Conservation (phyloP, 805 yeast species). For the Wickerhamomyces kurtzmanii region DNA sequence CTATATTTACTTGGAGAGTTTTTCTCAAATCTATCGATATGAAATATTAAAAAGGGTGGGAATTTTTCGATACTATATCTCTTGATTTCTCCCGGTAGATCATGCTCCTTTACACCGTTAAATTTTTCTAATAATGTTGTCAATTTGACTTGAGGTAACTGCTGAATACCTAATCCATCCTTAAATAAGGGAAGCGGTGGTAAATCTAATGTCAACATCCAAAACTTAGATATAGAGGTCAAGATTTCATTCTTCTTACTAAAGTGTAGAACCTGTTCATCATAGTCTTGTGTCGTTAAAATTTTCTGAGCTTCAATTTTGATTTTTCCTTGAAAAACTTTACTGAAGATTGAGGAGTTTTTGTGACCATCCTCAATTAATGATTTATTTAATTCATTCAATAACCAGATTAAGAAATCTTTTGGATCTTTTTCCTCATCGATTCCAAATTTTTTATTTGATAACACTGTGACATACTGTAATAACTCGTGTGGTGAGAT, state of each 20-base stretch:
- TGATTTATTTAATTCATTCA: conserved; percentile 33
- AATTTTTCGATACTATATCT: conserved; percentile 27
- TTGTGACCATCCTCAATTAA: conserved; percentile 9
- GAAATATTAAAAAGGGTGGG: conserved; percentile 48
- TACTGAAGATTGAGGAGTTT: conserved; percentile 19
- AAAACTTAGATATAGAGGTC: conserved; percentile 24
- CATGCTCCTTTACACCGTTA: conserved; percentile 21
- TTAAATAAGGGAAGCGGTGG: conserved; percentile 51
- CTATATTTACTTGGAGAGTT: conserved; percentile 27
- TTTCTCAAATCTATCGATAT: conserved; percentile 42
- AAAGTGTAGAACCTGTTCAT: conserved; percentile 7
- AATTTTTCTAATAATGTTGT: conserved; percentile 33
- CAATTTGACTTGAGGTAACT: conserved; percentile 43
- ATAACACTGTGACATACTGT: conserved; percentile 32
- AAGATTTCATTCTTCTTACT: conserved; percentile 12
- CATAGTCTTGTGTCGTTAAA: conserved; percentile 14
- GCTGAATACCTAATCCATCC: conserved; percentile 32
- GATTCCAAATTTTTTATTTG: conserved; percentile 31
- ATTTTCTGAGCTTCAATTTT: conserved; percentile 19
- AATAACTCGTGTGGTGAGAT: conserved; percentile 61
- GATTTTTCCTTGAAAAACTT: conserved; percentile 46
- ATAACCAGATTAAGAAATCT: conserved; percentile 47
- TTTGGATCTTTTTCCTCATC: conserved; percentile 41
- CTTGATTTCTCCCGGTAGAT: conserved; percentile 23
- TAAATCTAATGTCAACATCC: conserved; percentile 47